Conservation (phyloP, 306 rosid species). For the Rosa rugosa region DNA sequence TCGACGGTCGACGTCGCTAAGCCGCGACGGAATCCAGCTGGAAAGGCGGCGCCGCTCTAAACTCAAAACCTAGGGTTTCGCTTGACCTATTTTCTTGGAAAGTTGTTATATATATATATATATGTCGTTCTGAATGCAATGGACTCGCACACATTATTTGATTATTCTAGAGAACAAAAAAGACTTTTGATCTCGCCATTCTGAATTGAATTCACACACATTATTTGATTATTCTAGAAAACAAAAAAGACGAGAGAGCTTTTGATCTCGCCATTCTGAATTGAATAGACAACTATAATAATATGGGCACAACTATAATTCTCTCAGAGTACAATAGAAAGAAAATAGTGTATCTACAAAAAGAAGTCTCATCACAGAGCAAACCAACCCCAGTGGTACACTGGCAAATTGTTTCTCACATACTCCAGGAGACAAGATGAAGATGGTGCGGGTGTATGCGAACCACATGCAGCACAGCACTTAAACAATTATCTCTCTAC, state of each 20-base stretch:
- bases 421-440: not conserved
- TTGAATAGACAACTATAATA: not conserved
- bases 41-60: too few species aligned
- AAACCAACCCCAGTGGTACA: not conserved
- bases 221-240: too few species aligned
- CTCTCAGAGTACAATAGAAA: not conserved
- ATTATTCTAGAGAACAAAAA: too few species aligned
- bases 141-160: too few species aligned
- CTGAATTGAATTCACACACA: too few species aligned
- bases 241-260: too few species aligned
- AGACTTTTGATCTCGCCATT: not conserved
- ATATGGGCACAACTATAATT: not conserved
- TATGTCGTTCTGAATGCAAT: not conserved
- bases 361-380: not conserved
- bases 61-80: too few species aligned
- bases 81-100: too few species aligned
- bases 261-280: too few species aligned
- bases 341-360: constrained; percentile 1
- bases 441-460: not conserved
- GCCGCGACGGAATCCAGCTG: too few species aligned
- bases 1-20: too few species aligned
- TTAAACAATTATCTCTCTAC: constrained; percentile 32
- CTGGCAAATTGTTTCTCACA: not conserved
- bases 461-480: constrained; percentile 1
- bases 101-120: too few species aligned